phyloP scores from a whole-genome alignment of 1,284 basidiomycete genomes.

The Limonomyces culmigenus region DNA sequence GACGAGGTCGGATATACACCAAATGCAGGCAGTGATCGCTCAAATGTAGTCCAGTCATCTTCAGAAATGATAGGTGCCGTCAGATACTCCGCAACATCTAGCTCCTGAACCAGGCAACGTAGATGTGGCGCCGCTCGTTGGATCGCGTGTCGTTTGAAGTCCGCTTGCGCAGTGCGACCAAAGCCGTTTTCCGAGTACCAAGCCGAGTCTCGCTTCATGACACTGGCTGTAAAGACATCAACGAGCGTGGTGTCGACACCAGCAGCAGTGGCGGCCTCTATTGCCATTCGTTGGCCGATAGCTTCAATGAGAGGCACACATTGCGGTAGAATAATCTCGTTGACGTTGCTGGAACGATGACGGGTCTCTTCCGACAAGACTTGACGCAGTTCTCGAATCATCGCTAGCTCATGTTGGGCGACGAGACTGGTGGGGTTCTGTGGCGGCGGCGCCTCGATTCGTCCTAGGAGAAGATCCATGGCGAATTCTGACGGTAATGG shows the following conservation, averaged over 20 bases:
- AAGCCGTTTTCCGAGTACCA: slow-evolving; percentile 24
- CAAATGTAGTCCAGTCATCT: no score
- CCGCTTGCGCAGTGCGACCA: no score
- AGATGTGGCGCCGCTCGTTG: no score
- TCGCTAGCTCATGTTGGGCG: slow-evolving; percentile 17
- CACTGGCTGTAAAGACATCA: slow-evolving; percentile 18
- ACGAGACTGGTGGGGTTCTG: slow-evolving; percentile 14
- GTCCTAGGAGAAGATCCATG: slow-evolving; percentile 17
- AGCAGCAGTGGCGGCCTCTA: slow-evolving; percentile 23
- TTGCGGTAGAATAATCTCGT: slow-evolving; percentile 18
- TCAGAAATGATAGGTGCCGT: no score
- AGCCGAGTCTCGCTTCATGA: slow-evolving; percentile 17
- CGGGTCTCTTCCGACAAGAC: slow-evolving; percentile 7
- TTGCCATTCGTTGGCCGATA: slow-evolving; percentile 29
- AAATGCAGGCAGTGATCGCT: no score
- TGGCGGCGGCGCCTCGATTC: slow-evolving; percentile 13
- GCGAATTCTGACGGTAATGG: slow-evolving; percentile 19
- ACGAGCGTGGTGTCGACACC: slow-evolving; percentile 13
- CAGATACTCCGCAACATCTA: no score
- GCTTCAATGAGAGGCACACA: slow-evolving; percentile 21
- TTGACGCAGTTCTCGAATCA: slow-evolving; percentile 15
- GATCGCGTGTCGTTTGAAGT: no score
- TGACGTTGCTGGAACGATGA: slow-evolving; percentile 18
- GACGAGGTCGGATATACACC: no score
- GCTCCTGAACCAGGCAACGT: no score